Base-by-base conservation (phyloP, 176 grass and related monocot genomes). In the Oryza rufipogon region DNA sequence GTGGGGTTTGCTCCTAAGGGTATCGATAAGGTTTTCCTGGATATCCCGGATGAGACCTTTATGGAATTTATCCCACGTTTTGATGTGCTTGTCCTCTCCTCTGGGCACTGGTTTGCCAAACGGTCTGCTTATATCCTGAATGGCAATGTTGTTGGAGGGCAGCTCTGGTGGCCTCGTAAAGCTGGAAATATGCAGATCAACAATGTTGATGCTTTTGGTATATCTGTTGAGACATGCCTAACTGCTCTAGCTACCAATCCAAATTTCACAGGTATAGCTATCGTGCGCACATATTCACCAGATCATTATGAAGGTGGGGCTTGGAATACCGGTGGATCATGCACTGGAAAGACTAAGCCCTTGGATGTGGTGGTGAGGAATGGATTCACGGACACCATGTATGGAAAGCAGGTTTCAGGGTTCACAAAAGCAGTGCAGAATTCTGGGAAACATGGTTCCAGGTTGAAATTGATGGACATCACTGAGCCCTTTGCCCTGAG, bases 61-160 rank as follows among this genome's bases (percentile, higher is more conserved):
- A 95, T 95, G 96, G 89, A 93, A 64, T 89, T 76, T 51, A 52
- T 98, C 81, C 91, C 89, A 64, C 80, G 44, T 17, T 98, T 98
- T 82, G 96, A 98, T 87, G 91, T 98, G n/a, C 42, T 98, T 6
- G 91, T 98, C 70, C 88, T 98, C 12, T 98, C 93, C 66, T 97
- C 95, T 3, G 92, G 95, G 33, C 95, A 97, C 71, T 98, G 95
- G 95, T 98, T 98, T 64, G 91, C 92, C 48, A 98, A 98, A 68
- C 75, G 74, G 73, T 95, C 92, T 34, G 91, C 91, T 23, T 98
- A 95, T 71, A 74, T 93, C 68, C 72, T 87, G 61, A 93, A 95
- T n/a, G 79, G 68, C 28, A 61, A 84, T 70, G 74, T 91, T 82
- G 81, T 98, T 34, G 95, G 92, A 78, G 95, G 95, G 75, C 95